phyloP scores from a whole-genome alignment of 495 filamentous ascomycete species.

The Friedmanniomyces endolithicus region DNA sequence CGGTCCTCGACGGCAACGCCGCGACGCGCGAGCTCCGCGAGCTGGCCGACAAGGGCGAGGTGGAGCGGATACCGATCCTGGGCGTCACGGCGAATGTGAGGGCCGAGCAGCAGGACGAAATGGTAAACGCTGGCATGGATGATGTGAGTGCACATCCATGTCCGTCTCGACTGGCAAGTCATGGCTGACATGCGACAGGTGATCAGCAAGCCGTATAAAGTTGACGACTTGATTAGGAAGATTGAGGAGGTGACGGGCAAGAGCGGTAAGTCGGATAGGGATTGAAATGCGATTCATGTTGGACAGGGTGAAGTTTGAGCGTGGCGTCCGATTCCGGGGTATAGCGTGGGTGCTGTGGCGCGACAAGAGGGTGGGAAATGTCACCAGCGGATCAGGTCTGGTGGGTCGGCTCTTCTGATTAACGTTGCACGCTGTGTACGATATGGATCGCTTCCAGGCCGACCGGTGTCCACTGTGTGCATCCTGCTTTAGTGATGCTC shows the following conservation, averaged over 20 bases:
- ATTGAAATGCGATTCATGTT: too few species aligned
- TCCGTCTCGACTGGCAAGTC: not conserved
- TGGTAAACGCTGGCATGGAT: slow-evolving; percentile 27
- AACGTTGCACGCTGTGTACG: too few species aligned
- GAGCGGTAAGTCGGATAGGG: not conserved
- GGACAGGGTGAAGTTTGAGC: too few species aligned
- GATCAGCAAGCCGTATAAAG: slow-evolving; percentile 19
- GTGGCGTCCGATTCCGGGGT: too few species aligned
- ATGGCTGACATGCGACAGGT: not conserved
- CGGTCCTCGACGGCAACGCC: slow-evolving; percentile 27
- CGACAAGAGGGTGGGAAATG: too few species aligned
- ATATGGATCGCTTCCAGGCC: too few species aligned
- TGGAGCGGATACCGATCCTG: slow-evolving; percentile 18
- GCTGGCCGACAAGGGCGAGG: slow-evolving; percentile 12
- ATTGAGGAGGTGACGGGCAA: slow-evolving; percentile 3
- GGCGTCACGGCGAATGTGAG: slow-evolving; percentile 29
- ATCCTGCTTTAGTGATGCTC: too few species aligned
- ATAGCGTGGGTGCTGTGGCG: too few species aligned
- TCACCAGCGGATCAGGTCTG: too few species aligned
- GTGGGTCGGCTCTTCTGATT: too few species aligned
- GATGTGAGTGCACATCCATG: slow-evolving; percentile 3
- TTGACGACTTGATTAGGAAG: slow-evolving; percentile 12
- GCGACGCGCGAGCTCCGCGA: slow-evolving; percentile 20
- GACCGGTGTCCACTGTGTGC: too few species aligned
- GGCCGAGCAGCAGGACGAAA: slow-evolving; percentile 21